phyloP scores from a whole-genome alignment of 1,284 basidiomycete species.

The Leccinum cinnamomeum region DNA sequence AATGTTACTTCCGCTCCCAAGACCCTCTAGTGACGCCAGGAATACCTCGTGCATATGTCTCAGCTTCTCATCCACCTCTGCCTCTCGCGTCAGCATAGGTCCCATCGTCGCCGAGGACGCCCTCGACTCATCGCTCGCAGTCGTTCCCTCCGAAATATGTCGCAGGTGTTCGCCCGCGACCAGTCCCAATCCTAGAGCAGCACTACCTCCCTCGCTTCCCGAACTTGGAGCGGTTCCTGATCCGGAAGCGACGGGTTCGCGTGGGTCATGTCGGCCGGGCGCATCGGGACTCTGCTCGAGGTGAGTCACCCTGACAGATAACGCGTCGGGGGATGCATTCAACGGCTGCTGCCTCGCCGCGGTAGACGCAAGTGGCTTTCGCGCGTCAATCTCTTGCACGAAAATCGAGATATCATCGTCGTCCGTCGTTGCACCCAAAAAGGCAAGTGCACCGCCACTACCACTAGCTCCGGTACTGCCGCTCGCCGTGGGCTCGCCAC shows the following conservation, averaged over 20 bases:
- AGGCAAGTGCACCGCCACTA: constrained; percentile 34
- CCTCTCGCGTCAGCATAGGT: constrained; percentile 57
- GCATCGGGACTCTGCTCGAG: constrained; percentile 8
- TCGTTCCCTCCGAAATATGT: constrained; percentile 11
- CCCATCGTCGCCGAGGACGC: constrained; percentile 31
- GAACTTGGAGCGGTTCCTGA: background rate
- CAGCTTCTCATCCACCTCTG: constrained; percentile 62
- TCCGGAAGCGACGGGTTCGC: background rate
- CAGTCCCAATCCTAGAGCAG: constrained; percentile 18
- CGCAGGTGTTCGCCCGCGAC: constrained; percentile 21
- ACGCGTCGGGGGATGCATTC: background rate
- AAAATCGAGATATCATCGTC: constrained; percentile 76
- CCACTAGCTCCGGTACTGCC: constrained; percentile 9
- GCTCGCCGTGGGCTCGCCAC: constrained; percentile 12
- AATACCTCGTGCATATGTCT: constrained; percentile 66
- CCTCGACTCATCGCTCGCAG: constrained; percentile 21
- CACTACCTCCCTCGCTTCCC: background rate
- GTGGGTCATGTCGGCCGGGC: constrained; percentile 1
- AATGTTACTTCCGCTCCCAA: constrained; percentile 32
- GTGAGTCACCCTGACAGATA: background rate
- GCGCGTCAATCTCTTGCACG: constrained; percentile 68
- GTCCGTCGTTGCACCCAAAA: constrained; percentile 52
- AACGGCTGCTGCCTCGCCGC: constrained; percentile 20
- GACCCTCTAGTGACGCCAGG: constrained; percentile 56
- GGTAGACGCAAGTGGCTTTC: constrained; percentile 51